Conservation (phyloP, 73 alveolate species). For the Symbiodinium natans region DNA sequence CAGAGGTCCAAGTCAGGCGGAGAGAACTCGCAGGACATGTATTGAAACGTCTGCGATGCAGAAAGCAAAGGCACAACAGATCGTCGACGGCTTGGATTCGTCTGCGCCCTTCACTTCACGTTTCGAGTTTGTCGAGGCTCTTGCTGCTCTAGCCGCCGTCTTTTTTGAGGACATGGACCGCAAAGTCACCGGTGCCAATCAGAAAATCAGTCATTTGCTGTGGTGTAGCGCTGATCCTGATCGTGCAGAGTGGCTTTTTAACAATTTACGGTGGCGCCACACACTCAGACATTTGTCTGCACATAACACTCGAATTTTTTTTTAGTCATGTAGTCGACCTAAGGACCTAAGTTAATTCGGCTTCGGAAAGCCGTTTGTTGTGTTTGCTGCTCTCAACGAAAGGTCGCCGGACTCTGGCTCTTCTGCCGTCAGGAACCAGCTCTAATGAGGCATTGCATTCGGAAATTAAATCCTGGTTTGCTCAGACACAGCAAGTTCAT, state of each 20-base stretch:
- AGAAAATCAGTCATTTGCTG: background rate
- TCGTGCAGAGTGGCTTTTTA: conserved; percentile 15
- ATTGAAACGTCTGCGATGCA: no score
- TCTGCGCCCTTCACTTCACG: background rate
- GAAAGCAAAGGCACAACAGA: background rate
- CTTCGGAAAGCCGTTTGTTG: background rate
- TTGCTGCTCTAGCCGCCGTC: background rate
- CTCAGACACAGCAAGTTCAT: background rate
- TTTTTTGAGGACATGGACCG: background rate
- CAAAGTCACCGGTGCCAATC: conserved; percentile 4
- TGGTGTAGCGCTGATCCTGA: conserved; percentile 29
- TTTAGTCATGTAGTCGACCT: background rate
- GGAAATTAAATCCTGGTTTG: conserved; percentile 2
- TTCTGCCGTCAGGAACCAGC: conserved; percentile 11
- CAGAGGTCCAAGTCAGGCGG: background rate
- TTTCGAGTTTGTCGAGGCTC: background rate
- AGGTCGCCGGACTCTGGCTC: background rate
- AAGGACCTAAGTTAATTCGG: background rate
- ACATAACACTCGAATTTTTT: background rate
- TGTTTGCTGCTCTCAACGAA: background rate
- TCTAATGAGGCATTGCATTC: conserved; percentile 29
- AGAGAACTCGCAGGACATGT: no score
- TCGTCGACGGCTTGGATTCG: background rate
- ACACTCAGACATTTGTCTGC: background rate
- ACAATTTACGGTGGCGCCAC: background rate